Conservation (phyloP, 2,329 filamentous ascomycete genomes). For the Ceratocystis cacaofunesta region DNA sequence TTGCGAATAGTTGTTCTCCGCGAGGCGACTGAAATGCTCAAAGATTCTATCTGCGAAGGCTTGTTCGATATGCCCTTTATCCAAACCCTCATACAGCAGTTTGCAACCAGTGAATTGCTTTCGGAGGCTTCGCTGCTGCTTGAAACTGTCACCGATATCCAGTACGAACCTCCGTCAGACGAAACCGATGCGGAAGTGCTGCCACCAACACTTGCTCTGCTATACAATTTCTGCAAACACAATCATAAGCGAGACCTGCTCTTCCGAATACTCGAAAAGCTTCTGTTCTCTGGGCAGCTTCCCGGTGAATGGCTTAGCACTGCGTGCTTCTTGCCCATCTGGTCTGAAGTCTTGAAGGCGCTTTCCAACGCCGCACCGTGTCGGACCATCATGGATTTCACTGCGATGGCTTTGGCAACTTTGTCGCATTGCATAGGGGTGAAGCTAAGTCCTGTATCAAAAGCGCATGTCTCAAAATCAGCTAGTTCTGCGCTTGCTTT, state of each 20-base stretch:
- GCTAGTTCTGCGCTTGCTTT: not conserved
- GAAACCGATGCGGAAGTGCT: slow-evolving; percentile 5
- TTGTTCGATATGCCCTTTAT: slow-evolving; percentile 20
- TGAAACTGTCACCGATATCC: not conserved
- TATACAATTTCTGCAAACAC: slow-evolving; percentile 14
- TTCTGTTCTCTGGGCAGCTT: slow-evolving; percentile 11
- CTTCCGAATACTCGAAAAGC: slow-evolving; percentile 12
- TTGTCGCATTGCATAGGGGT: slow-evolving; percentile 5
- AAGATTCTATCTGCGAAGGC: slow-evolving; percentile 23
- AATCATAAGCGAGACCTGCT: slow-evolving; percentile 12
- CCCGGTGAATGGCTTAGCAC: slow-evolving; percentile 17
- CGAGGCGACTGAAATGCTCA: slow-evolving; percentile 23
- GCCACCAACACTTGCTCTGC: not conserved
- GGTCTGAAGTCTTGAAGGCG: slow-evolving; percentile 12
- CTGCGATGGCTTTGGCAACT: slow-evolving; percentile 10
- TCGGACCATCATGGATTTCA: slow-evolving; percentile 15
- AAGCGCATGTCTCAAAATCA: not conserved
- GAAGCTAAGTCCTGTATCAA: not conserved
- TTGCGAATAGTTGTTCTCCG: slow-evolving; percentile 24
- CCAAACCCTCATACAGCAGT: slow-evolving; percentile 23
- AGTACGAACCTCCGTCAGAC: slow-evolving; percentile 7
- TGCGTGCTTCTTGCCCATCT: slow-evolving; percentile 14
- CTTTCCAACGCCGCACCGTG: slow-evolving; percentile 6
- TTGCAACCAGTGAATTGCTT: slow-evolving; percentile 20
- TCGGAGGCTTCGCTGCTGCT: slow-evolving; percentile 21